phyloP scores from a whole-genome alignment of 345 rosid species.

The Hypericum perforatum region DNA sequence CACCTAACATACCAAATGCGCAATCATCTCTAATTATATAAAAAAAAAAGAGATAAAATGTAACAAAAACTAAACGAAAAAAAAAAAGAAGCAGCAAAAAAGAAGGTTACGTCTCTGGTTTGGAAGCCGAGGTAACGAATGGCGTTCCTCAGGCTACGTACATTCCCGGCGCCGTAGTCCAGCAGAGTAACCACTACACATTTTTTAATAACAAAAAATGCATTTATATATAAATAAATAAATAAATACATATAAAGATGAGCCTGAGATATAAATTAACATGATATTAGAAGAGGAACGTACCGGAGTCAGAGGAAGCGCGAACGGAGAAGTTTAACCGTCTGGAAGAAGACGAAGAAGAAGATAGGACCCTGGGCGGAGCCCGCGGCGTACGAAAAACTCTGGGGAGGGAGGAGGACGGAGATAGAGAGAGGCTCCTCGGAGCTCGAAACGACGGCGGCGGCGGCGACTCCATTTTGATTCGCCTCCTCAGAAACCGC shows the following conservation, averaged over 20 bases:
- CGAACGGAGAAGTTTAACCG: constrained; percentile 36
- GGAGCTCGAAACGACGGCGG: too few relatives aligned
- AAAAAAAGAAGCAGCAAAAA: neutral
- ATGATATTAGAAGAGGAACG: constrained; percentile 1
- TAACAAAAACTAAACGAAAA: neutral
- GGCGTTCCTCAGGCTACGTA: constrained; percentile 77
- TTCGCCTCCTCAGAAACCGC: too few relatives aligned
- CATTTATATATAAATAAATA: neutral
- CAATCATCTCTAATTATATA: neutral
- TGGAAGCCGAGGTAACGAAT: constrained; percentile 66
- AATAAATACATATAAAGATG: neutral
- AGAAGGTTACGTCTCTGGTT: constrained; percentile 51
- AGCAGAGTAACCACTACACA: constrained; percentile 65
- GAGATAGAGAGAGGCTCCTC: too few relatives aligned
- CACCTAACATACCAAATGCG: constrained; percentile 31
- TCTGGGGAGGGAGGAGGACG: too few relatives aligned
- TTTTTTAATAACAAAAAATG: neutral
- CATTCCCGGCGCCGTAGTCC: constrained; percentile 96
- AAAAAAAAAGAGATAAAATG: neutral
- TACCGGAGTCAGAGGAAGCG: constrained; percentile 63
- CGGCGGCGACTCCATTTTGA: too few relatives aligned
- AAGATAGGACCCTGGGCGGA: neutral
- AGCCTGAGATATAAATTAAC: neutral
- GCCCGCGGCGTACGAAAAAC: too few relatives aligned
- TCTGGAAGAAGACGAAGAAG: constrained; percentile 18